Base-by-base conservation (phyloP, 768 basidiomycete genomes). In the Leccinum ochraceum region DNA sequence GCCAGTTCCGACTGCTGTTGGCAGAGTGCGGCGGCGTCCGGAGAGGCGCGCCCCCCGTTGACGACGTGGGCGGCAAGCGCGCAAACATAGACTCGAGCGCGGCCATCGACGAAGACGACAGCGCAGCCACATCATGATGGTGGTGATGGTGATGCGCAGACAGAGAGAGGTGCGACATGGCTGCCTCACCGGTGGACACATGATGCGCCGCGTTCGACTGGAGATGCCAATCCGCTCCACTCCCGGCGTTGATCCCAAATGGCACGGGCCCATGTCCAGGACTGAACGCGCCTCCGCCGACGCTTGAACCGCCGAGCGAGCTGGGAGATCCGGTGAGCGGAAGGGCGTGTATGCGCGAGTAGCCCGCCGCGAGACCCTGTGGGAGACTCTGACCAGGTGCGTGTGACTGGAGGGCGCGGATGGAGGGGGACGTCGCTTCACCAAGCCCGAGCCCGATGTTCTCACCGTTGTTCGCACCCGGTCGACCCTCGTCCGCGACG, bases 351-450 rank as follows among this genome's bases (percentile, higher is more conserved):
- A 98, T 88, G 60, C 94, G 82, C 30, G 92, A 94, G 70, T 94
- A 88, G 0, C 94, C 95, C 0, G 92, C 92, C 0, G 34, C 34
- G 34, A 34, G 34, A 34, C 34, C 34, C 34, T 95, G 94, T 1
- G 95, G 94, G 13, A 96, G 80, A 74, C 87, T 89, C 75, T 95
- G 92, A 2, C 94, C 94, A 0, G 95, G 94, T 1, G 92, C 93
- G 65, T 95, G 94, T 17, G 87, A 79, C 68, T 93, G 90, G 46
- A 95, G 78, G 1, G 92, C 94, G n/a, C 87, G 82, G 28, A 89
- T 79, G 28, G 86, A 83, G 94, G 94, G 90, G 14, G 87, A 89
- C 1, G 86, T 74, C 17, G 75, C 73, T 55, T 70, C 75, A 13
- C 69, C 71, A 0, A 67, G 67, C 0, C 71, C 71, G 32, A 67